Evolutionary conservation across 2,329 filamentous ascomycete genomes (phyloP), one percentile per base, ranked within the genome.

Genomic region (Aspergillus ochraceoroseus): DNA sequence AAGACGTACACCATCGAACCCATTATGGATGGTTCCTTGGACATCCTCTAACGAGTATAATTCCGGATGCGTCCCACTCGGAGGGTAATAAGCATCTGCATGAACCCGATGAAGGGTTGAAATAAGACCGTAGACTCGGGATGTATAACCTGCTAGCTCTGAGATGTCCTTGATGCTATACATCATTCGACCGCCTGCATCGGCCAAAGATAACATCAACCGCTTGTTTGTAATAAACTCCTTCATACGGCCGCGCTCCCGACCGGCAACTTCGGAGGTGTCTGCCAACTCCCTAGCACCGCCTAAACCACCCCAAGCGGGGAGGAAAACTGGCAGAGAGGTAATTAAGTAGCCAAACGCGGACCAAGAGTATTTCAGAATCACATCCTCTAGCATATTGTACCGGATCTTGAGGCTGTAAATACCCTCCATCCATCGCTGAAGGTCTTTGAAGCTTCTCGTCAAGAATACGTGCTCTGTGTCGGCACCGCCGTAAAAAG

Each of bases 211-310:
- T 20, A 98, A 77, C 92, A 98, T 96, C 26, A 98, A 81, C 3
- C 92, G 82, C 66, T 98, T 96, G 70, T 98, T 98, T 8, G 92
- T 98, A 66, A 98, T 95, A 67, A 98, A 98, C 22, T 94, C 87
- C 69, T 94, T 92, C 87, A 96, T 98, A 27, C 94, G 86, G 41
- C 83, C 81, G 32, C 85, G 79, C 63, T 94, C 87, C 18, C 84
- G 77, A 26, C 59, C 56, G 13, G 57, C 51, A 4, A 52, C 49
- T 25, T 63, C 57, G 3, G 59, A 49, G 18, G 54, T 51, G 46
- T 62, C 57, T 2, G 74, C 66, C 54, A 85, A 71, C 64, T 94
- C 86, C 38, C 81, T 69, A 11, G 76, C 75, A 26, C 85, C 86
- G 31, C 83, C 87, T 22, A 90, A 67, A 19, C 92, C 90, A 40